Base-by-base conservation (phyloP, 306 rosid genomes). In the Prunus mira region DNA sequence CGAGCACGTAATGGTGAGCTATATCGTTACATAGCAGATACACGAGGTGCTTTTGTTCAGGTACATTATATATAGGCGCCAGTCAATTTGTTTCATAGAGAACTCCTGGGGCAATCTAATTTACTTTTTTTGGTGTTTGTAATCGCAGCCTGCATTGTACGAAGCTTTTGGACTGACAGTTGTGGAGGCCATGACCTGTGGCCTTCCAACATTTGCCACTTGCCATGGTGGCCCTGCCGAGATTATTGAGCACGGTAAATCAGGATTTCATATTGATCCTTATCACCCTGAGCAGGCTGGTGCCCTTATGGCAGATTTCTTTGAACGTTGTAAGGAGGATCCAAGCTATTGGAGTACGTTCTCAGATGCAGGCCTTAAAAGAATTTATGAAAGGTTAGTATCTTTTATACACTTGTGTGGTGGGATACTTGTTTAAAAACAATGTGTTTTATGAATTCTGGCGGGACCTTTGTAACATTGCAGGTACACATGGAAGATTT, bases 151-250 rank as follows among this genome's bases (percentile, higher is more conserved):
- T 80, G 99, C 97, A 51, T 82, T 95, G 72, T 92, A 95, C 80
- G 99, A 95, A 87, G 99, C 97, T 18, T 95, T 95, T 81, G 99
- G 99, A 52, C 97, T 95, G 47, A 95, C 99, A 43, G 99, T 95
- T 68, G 96, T 95, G 78, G 99, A 91, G 90, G 92, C 97, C 66
- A 90, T 95, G 99, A 92, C 91, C 34, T 84, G 92, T 86, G 97
- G 93, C 46, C 97, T 92, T 55, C 99, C 99, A 1, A 91, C 92
- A 47, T 90, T 95, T 80, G 97, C 99, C 81, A 95, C 97, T 32
- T 50, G 82, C 87, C 96, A 95, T 74, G 97, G 97, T 77, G 97
- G 99, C 75, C 99, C 97, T 67, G 97, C 99, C 10, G 97, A 95
- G 87, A 95, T 95, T 67, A 95, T 95, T 18, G 97, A 92, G 84